These are phyloP conservation scores for Dichomitus squalens DNA, from an alignment of 1,284 basidiomycete species.

Conservation along the genomic window DNA sequence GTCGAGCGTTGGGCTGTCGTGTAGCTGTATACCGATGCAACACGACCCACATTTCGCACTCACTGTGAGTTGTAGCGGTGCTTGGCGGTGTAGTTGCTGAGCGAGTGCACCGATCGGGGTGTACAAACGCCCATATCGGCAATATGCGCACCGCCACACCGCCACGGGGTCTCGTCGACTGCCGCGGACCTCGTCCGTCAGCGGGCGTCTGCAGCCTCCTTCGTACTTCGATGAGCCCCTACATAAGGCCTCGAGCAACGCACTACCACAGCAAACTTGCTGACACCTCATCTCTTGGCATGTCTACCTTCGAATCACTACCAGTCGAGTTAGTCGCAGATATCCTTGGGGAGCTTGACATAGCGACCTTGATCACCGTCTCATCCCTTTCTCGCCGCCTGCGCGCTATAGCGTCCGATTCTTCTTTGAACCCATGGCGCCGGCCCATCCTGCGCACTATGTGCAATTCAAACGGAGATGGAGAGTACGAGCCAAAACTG, in stretches of 20 bases:
- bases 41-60: not conserved
- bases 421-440: slow-evolving; percentile 73
- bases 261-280: not conserved
- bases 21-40: slow-evolving; percentile 2
- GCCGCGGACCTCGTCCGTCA: slow-evolving; percentile 3
- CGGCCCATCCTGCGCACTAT: slow-evolving; percentile 63
- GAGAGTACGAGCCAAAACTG: slow-evolving; percentile 51
- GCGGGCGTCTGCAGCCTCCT: too few relatives aligned
- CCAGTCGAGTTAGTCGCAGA: slow-evolving; percentile 77
- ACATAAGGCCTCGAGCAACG: not conserved
- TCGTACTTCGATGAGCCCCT: not conserved
- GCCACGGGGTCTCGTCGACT: slow-evolving; percentile 2
- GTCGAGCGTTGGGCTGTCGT: not conserved
- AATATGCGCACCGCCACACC: slow-evolving; percentile 2
- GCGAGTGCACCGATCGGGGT: not conserved
- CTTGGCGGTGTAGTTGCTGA: not conserved
- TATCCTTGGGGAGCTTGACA: slow-evolving; percentile 66
- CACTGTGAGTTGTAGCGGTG: not conserved
- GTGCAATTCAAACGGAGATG: slow-evolving; percentile 31
- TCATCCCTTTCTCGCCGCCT: slow-evolving; percentile 63
- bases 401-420: slow-evolving; percentile 56
- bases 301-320: slow-evolving; percentile 48
- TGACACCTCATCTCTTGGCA: slow-evolving; percentile 1
- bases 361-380: slow-evolving; percentile 56
- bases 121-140: not conserved